Conservation (phyloP, 768 basidiomycete species). For the Tulasnella sp. region DNA sequence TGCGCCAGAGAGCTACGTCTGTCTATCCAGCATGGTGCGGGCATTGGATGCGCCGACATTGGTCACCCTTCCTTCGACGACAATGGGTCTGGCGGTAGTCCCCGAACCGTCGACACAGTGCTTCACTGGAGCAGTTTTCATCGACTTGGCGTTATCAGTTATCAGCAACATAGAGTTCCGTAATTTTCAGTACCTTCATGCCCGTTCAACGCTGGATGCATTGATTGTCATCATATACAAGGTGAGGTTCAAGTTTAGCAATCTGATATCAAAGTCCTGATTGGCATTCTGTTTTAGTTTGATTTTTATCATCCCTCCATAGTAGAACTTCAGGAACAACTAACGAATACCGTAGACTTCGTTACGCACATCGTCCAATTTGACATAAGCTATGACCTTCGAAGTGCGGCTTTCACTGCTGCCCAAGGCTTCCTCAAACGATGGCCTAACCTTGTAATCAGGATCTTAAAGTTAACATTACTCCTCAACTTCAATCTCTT, state of each 20-base stretch:
- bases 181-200: slow-evolving; percentile 42
- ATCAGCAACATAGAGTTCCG: slow-evolving; percentile 38
- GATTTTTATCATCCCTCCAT: slow-evolving; percentile 51
- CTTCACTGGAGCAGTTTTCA: slow-evolving; percentile 52
- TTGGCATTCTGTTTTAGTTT: slow-evolving; percentile 28
- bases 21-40: slow-evolving; percentile 46
- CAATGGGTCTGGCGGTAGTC: slow-evolving; percentile 36
- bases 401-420: slow-evolving; percentile 52
- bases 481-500: slow-evolving; percentile 10
- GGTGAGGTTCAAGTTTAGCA: slow-evolving; percentile 10
- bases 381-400: slow-evolving; percentile 55
- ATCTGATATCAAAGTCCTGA: not conserved
- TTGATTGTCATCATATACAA: slow-evolving; percentile 60
- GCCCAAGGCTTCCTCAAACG: slow-evolving; percentile 53
- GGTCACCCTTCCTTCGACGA: slow-evolving; percentile 38
- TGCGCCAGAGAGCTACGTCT: slow-evolving; percentile 38
- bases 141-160: slow-evolving; percentile 47
- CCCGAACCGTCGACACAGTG: slow-evolving; percentile 32
- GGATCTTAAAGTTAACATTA: slow-evolving; percentile 46
- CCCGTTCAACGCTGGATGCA: slow-evolving; percentile 53
- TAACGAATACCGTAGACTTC: slow-evolving; percentile 44
- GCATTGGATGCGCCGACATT: slow-evolving; percentile 50
- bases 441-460: slow-evolving; percentile 44
- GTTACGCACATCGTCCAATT: slow-evolving; percentile 41
- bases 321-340: slow-evolving; percentile 40